Evolutionary conservation across 306 rosid genomes (phyloP).

Genomic region (Arachis hypogaea): DNA sequence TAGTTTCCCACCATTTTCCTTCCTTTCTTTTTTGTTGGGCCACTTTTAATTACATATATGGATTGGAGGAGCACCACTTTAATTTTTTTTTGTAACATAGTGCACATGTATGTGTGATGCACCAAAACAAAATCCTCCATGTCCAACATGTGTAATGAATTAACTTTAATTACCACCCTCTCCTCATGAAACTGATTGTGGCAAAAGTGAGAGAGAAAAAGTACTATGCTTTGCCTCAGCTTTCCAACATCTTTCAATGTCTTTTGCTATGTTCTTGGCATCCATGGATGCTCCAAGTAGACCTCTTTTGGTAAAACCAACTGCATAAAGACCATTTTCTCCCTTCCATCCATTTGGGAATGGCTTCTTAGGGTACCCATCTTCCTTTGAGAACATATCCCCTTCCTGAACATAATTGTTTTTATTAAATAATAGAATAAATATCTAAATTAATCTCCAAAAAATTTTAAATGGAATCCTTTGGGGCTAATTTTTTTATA

Average conservation of each 20-base stretch:
- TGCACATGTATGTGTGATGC: conserved; percentile 22
- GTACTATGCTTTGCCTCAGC: conserved; percentile 58
- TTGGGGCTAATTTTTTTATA: no score
- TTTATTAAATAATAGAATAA: no score
- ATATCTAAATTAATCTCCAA: no score
- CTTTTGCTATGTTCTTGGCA: conserved; percentile 70
- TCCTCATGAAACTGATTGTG: conserved; percentile 29
- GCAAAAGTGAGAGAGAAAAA: conserved; percentile 42
- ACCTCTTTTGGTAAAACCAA: conserved; percentile 90
- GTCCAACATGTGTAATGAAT: conserved; percentile 12
- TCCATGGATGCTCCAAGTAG: conserved; percentile 83
- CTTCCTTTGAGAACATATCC: conserved; percentile 70
- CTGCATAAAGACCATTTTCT: conserved; percentile 73
- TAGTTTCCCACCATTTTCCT: conserved; percentile 34
- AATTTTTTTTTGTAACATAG: not conserved
- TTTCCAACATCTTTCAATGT: conserved; percentile 69
- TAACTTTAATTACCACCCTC: not conserved
- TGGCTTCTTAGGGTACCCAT: conserved; percentile 68
- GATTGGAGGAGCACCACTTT: conserved; percentile 31
- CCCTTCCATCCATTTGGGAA: conserved; percentile 94
- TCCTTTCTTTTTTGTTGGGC: not conserved
- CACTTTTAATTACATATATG: conserved; percentile 12
- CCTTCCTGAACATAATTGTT: conserved; percentile 50
- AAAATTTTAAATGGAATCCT: no score
- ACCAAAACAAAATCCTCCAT: conserved; percentile 20